These are phyloP conservation scores for Penicillium decumbens DNA, from an alignment of 2,329 filamentous ascomycete species.

Conservation along the genomic window DNA sequence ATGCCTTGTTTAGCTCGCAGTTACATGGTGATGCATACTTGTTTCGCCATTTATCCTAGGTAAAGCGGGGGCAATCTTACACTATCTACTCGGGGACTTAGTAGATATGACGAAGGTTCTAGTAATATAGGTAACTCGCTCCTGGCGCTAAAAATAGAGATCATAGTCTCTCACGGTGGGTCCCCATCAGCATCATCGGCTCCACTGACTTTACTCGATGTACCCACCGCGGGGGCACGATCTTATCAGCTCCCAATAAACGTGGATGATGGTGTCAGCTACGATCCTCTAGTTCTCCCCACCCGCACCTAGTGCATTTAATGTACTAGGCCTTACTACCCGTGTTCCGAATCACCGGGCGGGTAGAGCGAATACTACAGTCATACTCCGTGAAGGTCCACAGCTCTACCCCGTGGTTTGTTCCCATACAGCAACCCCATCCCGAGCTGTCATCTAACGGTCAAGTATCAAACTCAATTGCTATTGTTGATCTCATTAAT, in stretches of 20 bases:
- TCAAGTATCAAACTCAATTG: not conserved
- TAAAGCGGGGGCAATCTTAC: not conserved
- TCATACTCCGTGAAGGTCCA: not conserved
- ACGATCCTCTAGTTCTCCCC: not conserved
- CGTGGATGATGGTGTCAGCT: not conserved
- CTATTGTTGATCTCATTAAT: not conserved
- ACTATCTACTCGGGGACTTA: not conserved
- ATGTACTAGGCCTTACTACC: not conserved
- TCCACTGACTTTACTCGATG: not conserved
- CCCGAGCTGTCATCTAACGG: not conserved
- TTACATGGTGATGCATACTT: not conserved
- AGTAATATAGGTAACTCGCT: not conserved
- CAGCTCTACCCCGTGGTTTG: not conserved
- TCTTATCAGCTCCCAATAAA: not conserved
- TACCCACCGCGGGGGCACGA: not conserved
- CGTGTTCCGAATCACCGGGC: not conserved
- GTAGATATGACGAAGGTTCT: not conserved
- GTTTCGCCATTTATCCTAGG: not conserved
- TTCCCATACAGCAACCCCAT: not conserved
- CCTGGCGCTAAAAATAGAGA: not conserved
- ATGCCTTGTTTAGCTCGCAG: not conserved
- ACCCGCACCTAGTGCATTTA: not conserved
- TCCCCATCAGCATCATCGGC: not conserved
- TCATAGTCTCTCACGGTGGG: not conserved
- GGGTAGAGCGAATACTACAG: not conserved